phyloP scores from a whole-genome alignment of 192 early-diverging fungal genomes.

The Coemansia sp. region DNA sequence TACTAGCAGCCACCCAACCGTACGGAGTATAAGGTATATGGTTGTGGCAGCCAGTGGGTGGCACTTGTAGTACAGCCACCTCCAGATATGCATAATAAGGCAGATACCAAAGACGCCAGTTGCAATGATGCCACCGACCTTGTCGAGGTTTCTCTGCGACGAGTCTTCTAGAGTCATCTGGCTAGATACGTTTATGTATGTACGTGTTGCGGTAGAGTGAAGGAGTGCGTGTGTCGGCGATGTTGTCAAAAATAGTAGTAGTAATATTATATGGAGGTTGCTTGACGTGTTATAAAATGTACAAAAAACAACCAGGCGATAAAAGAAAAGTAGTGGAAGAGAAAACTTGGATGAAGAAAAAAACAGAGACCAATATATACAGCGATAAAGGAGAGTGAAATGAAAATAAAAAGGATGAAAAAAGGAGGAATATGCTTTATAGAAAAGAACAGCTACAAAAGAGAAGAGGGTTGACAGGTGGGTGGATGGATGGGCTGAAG shows the following conservation, averaged over 20 bases:
- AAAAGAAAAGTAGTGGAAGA: no score
- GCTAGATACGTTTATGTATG: not conserved
- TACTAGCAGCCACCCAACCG: slow-evolving; percentile 46
- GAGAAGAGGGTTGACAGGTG: not conserved
- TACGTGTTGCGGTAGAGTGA: no score
- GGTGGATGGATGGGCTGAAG: no score
- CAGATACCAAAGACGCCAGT: slow-evolving; percentile 30
- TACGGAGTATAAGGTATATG: slow-evolving; percentile 34
- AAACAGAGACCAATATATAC: not conserved
- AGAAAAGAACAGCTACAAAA: not conserved
- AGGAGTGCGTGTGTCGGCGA: not conserved
- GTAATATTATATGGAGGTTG: no score
- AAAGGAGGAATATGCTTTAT: not conserved
- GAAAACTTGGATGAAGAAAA: no score
- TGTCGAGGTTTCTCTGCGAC: slow-evolving; percentile 40
- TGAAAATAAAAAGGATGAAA: not conserved
- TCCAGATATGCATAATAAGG: slow-evolving; percentile 37
- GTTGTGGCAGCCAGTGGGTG: slow-evolving; percentile 24
- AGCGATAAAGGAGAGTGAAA: not conserved
- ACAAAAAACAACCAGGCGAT: no score
- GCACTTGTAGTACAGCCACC: slow-evolving; percentile 38
- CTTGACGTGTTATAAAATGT: no score
- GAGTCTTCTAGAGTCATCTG: slow-evolving; percentile 28
- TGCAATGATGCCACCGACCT: slow-evolving; percentile 46
- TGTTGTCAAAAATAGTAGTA: no score